These are phyloP conservation scores for Pseudogymnoascus sp. DNA, from an alignment of 2,329 filamentous ascomycete genomes.

Conservation along the genomic window DNA sequence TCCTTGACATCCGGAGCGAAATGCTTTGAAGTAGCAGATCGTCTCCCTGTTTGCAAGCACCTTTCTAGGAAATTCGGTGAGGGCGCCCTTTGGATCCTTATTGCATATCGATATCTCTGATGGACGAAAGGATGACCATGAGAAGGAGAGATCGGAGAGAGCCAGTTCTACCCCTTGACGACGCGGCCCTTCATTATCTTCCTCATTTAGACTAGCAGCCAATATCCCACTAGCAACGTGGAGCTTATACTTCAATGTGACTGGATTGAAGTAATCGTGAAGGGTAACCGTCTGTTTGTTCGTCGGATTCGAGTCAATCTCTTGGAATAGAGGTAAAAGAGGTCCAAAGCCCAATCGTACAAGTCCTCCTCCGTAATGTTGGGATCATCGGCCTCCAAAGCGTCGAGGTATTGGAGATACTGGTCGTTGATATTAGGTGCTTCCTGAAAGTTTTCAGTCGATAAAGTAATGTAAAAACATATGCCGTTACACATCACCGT, in stretches of 20 bases:
- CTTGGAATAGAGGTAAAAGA: slow-evolving; percentile 13
- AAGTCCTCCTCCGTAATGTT: slow-evolving; percentile 14
- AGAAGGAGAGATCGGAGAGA: slow-evolving; percentile 7
- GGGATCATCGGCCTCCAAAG: slow-evolving; percentile 11
- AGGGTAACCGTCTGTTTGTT: slow-evolving; percentile 13
- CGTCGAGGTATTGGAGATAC: slow-evolving; percentile 15
- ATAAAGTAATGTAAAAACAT: slow-evolving; percentile 6
- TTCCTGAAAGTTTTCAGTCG: slow-evolving; percentile 12
- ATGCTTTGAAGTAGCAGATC: too few relatives aligned
- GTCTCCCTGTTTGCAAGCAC: too few relatives aligned
- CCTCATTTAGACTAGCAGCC: slow-evolving; percentile 9
- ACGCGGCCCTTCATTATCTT: neutral
- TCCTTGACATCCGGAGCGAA: neutral
- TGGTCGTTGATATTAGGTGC: slow-evolving; percentile 13
- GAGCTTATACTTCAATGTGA: slow-evolving; percentile 13
- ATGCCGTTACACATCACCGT: too few relatives aligned
- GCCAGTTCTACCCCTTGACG: slow-evolving; percentile 10
- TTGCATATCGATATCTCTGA: too few relatives aligned
- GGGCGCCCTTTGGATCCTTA: too few relatives aligned
- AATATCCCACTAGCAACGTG: slow-evolving; percentile 12
- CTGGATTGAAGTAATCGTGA: slow-evolving; percentile 15
- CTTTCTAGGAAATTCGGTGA: too few relatives aligned
- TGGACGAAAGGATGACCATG: slow-evolving; percentile 14
- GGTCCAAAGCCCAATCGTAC: slow-evolving; percentile 16
- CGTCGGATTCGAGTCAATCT: slow-evolving; percentile 13